These are phyloP conservation scores for Beauveria medogensis DNA, from an alignment of 2,329 filamentous ascomycete genomes.

Conservation along the genomic window DNA sequence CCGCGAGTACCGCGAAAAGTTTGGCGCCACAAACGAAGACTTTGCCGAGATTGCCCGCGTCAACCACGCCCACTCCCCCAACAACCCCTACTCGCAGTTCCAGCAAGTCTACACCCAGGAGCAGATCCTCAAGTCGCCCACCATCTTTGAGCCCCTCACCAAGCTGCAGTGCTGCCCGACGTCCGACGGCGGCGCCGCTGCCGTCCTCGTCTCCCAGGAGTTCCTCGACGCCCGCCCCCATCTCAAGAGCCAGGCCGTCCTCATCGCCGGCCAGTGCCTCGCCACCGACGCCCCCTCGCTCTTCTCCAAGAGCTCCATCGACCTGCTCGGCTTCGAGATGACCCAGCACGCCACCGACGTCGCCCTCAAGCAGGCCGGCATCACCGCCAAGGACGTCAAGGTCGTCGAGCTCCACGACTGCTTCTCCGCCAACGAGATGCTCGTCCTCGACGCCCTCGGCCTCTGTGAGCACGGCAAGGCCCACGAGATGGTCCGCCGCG, in stretches of 20 bases:
- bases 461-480: constrained; percentile 73
- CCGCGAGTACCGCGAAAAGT: constrained; percentile 91
- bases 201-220: constrained; percentile 77
- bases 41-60: constrained; percentile 91
- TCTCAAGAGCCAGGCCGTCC: constrained; percentile 71
- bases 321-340: constrained; percentile 88
- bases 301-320: constrained; percentile 74
- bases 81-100: constrained; percentile 98
- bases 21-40: constrained; percentile 74
- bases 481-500: constrained; percentile 78
- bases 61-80: constrained; percentile 85
- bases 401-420: constrained; percentile 95
- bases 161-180: constrained; percentile 99
- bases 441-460: constrained; percentile 78
- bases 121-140: constrained; percentile 66
- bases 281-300: constrained; percentile 76
- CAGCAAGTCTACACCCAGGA: constrained; percentile 83
- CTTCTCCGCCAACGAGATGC: constrained; percentile 92
- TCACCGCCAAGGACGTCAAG: constrained; percentile 61
- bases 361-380: constrained; percentile 67
- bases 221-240: constrained; percentile 83
- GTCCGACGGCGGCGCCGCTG: constrained; percentile 83
- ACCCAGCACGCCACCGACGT: constrained; percentile 57
- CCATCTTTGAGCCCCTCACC: constrained; percentile 80
- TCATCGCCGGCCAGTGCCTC: constrained; percentile 80